These are phyloP conservation scores for Annulohypoxylon moriforme DNA, from an alignment of 495 filamentous ascomycete genomes.

Conservation along the genomic window DNA sequence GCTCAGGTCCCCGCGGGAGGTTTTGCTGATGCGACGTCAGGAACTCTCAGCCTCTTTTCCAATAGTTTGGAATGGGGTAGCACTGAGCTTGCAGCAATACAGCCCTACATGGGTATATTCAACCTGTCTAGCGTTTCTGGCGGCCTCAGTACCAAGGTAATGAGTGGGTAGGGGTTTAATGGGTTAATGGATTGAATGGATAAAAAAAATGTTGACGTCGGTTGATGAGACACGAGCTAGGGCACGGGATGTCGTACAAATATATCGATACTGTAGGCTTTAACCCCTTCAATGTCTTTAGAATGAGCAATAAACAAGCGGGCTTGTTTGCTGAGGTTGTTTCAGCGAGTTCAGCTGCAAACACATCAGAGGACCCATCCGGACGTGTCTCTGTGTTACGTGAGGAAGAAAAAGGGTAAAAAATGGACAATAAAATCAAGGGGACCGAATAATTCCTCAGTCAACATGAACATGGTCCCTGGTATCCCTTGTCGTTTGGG, in stretches of 20 bases:
- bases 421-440: conserved; percentile 12
- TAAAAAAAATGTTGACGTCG: conserved; percentile 27
- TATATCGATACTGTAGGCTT: conserved; percentile 30
- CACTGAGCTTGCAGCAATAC: conserved; percentile 35
- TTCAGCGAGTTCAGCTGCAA: conserved; percentile 41
- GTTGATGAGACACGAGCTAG: conserved; percentile 37
- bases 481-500: conserved; percentile 33
- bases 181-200: conserved; percentile 24
- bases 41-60: conserved; percentile 38
- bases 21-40: conserved; percentile 39
- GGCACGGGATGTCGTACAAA: conserved; percentile 33
- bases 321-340: conserved; percentile 39
- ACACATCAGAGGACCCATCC: conserved; percentile 31
- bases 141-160: conserved; percentile 30
- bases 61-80: conserved; percentile 43
- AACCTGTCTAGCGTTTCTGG: conserved; percentile 14
- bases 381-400: conserved; percentile 34
- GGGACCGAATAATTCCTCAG: conserved; percentile 11
- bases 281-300: conserved; percentile 38
- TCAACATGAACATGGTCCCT: conserved; percentile 18
- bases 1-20: conserved; percentile 24
- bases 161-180: conserved; percentile 29
- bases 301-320: conserved; percentile 32
- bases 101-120: conserved; percentile 36
- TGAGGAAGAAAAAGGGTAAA: conserved; percentile 4